These are phyloP conservation scores for Aechmea fasciata DNA, from an alignment of 176 grass and related monocot genomes.

Conservation along the genomic window DNA sequence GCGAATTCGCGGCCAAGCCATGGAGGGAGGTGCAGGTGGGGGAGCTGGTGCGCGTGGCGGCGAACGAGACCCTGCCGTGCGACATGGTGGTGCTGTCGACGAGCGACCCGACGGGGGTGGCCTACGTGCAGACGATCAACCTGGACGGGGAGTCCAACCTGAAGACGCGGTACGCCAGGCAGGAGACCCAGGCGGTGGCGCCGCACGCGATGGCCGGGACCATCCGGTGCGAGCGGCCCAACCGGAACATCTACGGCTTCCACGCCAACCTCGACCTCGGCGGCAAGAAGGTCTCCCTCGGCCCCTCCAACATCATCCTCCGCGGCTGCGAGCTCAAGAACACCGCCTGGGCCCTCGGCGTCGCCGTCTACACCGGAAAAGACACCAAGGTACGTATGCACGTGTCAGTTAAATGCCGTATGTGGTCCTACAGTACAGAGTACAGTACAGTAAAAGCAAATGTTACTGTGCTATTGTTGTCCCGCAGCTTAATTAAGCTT, in stretches of 20 bases:
- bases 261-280: constrained; percentile 60
- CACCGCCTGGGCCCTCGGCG: constrained; percentile 58
- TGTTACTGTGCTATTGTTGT: no score
- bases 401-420: no score
- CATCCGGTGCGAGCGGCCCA: constrained; percentile 76
- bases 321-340: constrained; percentile 93
- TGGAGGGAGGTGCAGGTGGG: constrained; percentile 75
- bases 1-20: constrained; percentile 47
- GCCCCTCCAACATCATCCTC: constrained; percentile 71
- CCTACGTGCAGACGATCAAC: constrained; percentile 94
- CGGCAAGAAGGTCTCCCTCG: constrained; percentile 47
- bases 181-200: constrained; percentile 44
- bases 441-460: no score
- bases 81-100: constrained; percentile 91
- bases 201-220: constrained; percentile 31
- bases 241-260: constrained; percentile 92
- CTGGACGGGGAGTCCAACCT: constrained; percentile 98
- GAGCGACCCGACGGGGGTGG: constrained; percentile 79
- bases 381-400: constrained; percentile 48
- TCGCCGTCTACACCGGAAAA: constrained; percentile 74
- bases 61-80: constrained; percentile 74
- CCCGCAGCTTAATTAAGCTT: no score
- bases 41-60: constrained; percentile 40
- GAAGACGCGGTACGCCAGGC: constrained; percentile 85
- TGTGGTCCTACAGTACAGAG: no score